Evolutionary conservation across 176 grass and related monocot species (phyloP), one percentile per base, ranked within the genome.

Genomic region (Musa troglodytarum): DNA sequence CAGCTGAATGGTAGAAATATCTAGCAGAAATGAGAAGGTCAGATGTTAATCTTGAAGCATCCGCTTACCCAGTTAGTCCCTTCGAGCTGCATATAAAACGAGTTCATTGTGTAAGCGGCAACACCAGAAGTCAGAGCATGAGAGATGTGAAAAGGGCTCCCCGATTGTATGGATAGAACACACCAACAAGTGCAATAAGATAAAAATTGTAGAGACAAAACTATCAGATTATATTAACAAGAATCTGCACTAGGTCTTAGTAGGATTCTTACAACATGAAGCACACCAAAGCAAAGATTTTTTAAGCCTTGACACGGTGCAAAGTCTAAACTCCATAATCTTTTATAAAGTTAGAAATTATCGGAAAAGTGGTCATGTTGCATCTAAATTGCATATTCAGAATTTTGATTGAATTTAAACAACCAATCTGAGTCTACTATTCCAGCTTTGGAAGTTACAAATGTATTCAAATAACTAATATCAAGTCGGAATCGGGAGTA

Each of bases 141-240:
- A 76, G 74, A 52, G 58, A 57, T 51, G 34, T 76, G 57, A 76
- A 76, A 11, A 76, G 29, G 15, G 74, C 56, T 22, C 74, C 57
- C 2, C 74, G 28, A 43, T 76, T 64, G 11, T 0, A 12, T 25
- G 74, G 74, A 63, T 76, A 76, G 11, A 76, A 76, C 19, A 76
- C 74, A 1, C 74, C 74, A 10, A 76, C 74, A 22, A 76, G 74
- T 9, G 2, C 28, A 29, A 2, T 3, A 29, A 29, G 28, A 29
- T 29, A 2, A 29, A 29, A 2, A 29, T 0, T 28, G 1, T 28
- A 28, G 26, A 28, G 26, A 28, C 26, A 28, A 1, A 28, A 28
- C 0, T 28, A 28, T 28, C 2, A 1, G 26, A 28, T 28, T 28
- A 1, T 1, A 28, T 28, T 29, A 29, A 29, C 28, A 29, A 29